Base-by-base conservation (phyloP, 345 rosid genomes). In the Populus deltoides region DNA sequence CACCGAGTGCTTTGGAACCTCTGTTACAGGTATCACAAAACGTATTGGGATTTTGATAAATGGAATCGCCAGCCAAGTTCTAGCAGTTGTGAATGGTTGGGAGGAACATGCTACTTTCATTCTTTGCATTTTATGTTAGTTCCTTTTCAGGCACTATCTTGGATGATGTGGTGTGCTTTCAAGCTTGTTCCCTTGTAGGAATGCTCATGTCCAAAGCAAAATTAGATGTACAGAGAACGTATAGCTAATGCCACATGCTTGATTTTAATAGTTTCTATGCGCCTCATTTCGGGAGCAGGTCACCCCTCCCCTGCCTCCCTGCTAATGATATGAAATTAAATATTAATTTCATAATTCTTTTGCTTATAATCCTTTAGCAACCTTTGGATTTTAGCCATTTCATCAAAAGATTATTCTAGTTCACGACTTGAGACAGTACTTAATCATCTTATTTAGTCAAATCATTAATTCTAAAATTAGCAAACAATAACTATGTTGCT, bases 1-100 rank as follows among this genome's bases (percentile, higher is more conserved):
- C 98, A 17, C 99, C 98, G 0, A 91, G 92, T 76, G 43, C 93
- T 24, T 62, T 95, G 82, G 94, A 90, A 72, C 93, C 95, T 74
- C 82, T 94, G 81, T 79, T 92, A 69, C 76, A 66, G 29, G 72
- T 93, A 74, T 81, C 97, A 76, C 80, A 80, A 36, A 83, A 80
- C 76, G 75, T 86, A 63, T 68, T 91, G 59, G 88, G 94, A 12
- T 86, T 83, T 49, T 72, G 62, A 76, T 16, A 45, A 8, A 39
- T 66, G 75, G 68, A 68, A 4, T 9, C 29, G 29, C 61, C 65
- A 24, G 69, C 22, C 57, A 29, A 57, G 25, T 66, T 35, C n/a
- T 12, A 67, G 49, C 3, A 6, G 49, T 25, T 29, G 63, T 45
- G 71, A 49, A 9, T 22, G 24, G 33, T 17, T 4, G 1, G 6